Evolutionary conservation across 2,329 filamentous ascomycete genomes (phyloP), one percentile per base, ranked within the genome.

Genomic region (Alternaria solani): DNA sequence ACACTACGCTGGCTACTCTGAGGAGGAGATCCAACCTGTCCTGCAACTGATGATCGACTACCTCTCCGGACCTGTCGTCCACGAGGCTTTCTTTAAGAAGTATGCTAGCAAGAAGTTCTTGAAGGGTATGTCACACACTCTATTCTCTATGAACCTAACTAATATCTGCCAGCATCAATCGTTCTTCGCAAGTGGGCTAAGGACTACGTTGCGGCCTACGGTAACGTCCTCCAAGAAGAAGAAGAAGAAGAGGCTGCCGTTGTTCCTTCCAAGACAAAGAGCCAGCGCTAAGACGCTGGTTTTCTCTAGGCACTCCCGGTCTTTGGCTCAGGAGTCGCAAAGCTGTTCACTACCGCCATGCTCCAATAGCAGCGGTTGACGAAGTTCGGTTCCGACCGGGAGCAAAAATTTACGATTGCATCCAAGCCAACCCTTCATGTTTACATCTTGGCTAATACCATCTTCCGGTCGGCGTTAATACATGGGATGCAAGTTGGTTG

Each of bases 31-130:
- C 69, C 88, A 94, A 78, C 94, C 94, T 11, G 92, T 98, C 41
- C 92, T 97, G 75, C 87, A 91, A 72, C 86, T 98, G 62, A 97
- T 99, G 94, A 89, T 99, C 63, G 94, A 99, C 79, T 99, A 99
- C 78, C 89, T 99, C 39, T 91, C 91, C 60, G 89, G 92, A 12
- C 95, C 94, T 26, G 91, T 97, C 55, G 87, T 90, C 43, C 95
- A 99, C 75, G 94, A 98, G 78, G 96, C 95, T 38, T 97, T 99
- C 85, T 98, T 97, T 86, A 97, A 96, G 87, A 99, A 99, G 82
- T 99, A 99, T 79, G 95, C 95, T 57, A 96, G 93, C 87, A 99
- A 98, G 86, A 97, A 97, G 82, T 99, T 98, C 82, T 83, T 98
- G 73, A 99, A 99, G 84, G 94, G 94, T 97, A 88, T 82, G 57